phyloP scores from a whole-genome alignment of 441 rosid species.

The Bruguiera hainesii region DNA sequence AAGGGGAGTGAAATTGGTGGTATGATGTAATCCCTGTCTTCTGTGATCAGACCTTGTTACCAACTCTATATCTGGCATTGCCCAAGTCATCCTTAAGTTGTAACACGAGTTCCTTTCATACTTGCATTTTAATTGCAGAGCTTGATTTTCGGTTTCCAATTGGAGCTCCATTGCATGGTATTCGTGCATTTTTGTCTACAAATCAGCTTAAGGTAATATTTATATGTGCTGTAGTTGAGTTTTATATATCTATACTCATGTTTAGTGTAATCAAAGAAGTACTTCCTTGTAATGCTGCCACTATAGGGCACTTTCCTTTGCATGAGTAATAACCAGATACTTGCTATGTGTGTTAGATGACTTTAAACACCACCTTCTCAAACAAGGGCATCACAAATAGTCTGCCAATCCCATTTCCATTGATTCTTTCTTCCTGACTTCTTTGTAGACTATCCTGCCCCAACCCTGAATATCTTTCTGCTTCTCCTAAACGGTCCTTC shows the following conservation, averaged over 20 bases:
- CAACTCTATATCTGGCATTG: conserved; percentile 2
- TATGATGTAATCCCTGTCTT: conserved; percentile 25
- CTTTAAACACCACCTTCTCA: conserved; percentile 3
- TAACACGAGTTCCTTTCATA: conserved; percentile 9
- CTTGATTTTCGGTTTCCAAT: conserved; percentile 91
- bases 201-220: conserved; percentile 77
- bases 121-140: conserved; percentile 49
- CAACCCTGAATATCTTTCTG: too few relatives aligned
- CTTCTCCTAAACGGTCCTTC: not conserved
- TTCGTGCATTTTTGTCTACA: conserved; percentile 76
- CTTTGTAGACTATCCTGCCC: too few relatives aligned
- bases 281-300: not conserved
- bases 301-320: not conserved
- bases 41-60: conserved; percentile 1
- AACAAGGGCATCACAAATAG: not conserved
- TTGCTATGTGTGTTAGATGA: too few relatives aligned
- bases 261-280: not conserved
- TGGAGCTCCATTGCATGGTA: conserved; percentile 98
- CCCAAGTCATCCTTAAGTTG: not conserved
- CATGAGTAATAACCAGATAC: not conserved
- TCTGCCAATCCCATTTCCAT: not conserved
- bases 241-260: not conserved
- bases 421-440: too few relatives aligned
- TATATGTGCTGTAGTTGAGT: not conserved
- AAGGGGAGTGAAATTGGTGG: conserved; percentile 89